phyloP scores from a whole-genome alignment of 2,329 filamentous ascomycete species.

The Metarhizium robertsii region DNA sequence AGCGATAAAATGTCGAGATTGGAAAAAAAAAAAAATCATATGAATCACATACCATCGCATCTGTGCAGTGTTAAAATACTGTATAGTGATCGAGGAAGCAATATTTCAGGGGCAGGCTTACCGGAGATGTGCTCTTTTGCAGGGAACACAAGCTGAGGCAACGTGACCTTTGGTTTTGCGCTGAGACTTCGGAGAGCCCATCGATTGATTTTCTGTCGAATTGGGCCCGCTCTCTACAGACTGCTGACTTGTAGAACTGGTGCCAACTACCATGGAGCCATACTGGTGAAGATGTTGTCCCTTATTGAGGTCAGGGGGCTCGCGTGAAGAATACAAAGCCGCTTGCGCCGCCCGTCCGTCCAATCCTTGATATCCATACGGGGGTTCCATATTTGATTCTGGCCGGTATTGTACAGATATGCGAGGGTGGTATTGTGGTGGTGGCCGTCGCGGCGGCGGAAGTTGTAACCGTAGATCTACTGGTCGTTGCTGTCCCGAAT shows the following conservation, averaged over 20 bases:
- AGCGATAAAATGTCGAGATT: background rate
- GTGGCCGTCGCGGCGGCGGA: slow-evolving; percentile 15
- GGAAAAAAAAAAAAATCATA: background rate
- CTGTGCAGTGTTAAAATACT: slow-evolving; percentile 21
- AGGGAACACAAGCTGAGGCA: slow-evolving; percentile 76
- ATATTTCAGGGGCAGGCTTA: slow-evolving; percentile 21
- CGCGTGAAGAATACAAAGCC: slow-evolving; percentile 16
- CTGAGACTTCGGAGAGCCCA: slow-evolving; percentile 50
- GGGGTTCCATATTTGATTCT: slow-evolving; percentile 13
- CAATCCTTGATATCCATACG: slow-evolving; percentile 16
- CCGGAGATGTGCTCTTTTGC: slow-evolving; percentile 74
- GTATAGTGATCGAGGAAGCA: background rate
- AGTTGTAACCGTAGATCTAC: slow-evolving; percentile 14
- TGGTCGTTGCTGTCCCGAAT: slow-evolving; percentile 17
- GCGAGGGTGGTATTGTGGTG: background rate
- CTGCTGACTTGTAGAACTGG: slow-evolving; percentile 12
- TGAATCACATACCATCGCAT: slow-evolving; percentile 51
- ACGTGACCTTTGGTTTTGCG: slow-evolving; percentile 73
- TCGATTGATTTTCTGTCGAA: slow-evolving; percentile 35
- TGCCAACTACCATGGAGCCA: slow-evolving; percentile 9
- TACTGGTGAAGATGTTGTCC: slow-evolving; percentile 11
- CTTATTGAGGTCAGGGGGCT: slow-evolving; percentile 6
- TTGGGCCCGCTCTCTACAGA: slow-evolving; percentile 21
- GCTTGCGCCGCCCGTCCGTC: slow-evolving; percentile 15
- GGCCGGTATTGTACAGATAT: slow-evolving; percentile 12